phyloP scores from a whole-genome alignment of 352 stramenopile genomes.

The Phytophthora hybrid region DNA sequence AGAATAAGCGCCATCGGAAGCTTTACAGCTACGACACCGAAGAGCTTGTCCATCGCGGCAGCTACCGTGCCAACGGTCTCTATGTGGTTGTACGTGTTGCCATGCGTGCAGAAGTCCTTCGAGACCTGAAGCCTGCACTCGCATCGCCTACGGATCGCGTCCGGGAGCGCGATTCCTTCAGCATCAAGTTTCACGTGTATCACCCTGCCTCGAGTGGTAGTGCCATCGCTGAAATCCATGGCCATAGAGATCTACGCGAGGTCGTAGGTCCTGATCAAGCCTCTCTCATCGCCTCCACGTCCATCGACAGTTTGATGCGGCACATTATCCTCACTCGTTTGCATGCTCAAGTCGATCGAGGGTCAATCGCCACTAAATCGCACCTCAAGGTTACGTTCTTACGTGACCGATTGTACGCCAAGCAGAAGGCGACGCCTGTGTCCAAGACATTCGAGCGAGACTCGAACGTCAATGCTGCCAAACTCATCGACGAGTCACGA shows the following conservation, averaged over 20 bases:
- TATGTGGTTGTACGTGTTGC: constrained; percentile 61
- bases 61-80: constrained; percentile 65
- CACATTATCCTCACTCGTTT: constrained; percentile 65
- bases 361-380: not conserved
- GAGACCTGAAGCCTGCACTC: constrained; percentile 29
- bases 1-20: constrained; percentile 11
- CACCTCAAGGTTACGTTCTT: constrained; percentile 54
- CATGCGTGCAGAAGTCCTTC: constrained; percentile 58
- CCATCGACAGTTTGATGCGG: constrained; percentile 53
- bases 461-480: constrained; percentile 45
- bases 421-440: constrained; percentile 73
- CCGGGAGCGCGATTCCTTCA: constrained; percentile 61
- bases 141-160: constrained; percentile 55
- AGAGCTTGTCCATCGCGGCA: constrained; percentile 66
- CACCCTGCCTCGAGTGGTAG: constrained; percentile 55
- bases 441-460: constrained; percentile 45
- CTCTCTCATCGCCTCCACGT: constrained; percentile 48
- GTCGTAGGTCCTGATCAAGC: constrained; percentile 68
- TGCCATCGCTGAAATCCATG: constrained; percentile 38
- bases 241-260: constrained; percentile 60
- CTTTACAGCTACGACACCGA: constrained; percentile 61
- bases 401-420: constrained; percentile 67
- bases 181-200: constrained; percentile 66
- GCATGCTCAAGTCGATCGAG: constrained; percentile 28
- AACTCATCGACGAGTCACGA: constrained; percentile 62